These are phyloP conservation scores for Termitomyces sp. DNA, from an alignment of 768 basidiomycete genomes.

Conservation along the genomic window DNA sequence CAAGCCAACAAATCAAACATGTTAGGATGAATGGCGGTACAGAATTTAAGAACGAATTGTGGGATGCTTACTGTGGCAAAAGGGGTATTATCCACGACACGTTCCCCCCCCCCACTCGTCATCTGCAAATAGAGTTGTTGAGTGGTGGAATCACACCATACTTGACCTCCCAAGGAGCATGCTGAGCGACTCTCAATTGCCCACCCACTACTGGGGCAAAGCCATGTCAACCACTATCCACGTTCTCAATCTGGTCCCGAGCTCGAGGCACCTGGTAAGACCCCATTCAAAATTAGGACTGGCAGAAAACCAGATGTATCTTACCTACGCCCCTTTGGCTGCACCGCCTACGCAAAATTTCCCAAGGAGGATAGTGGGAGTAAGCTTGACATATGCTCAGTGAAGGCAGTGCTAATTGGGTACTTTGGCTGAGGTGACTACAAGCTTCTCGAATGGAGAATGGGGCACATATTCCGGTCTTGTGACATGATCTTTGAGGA, in stretches of 20 bases:
- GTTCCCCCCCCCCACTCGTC: background rate
- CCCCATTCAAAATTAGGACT: background rate
- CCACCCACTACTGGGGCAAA: background rate
- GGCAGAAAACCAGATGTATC: background rate
- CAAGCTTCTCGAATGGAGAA: slow-evolving; percentile 4
- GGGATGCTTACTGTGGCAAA: background rate
- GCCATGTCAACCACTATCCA: background rate
- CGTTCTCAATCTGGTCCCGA: background rate
- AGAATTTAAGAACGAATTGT: background rate
- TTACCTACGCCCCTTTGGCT: background rate
- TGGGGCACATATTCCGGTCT: background rate
- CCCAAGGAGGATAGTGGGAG: background rate
- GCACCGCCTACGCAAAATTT: background rate
- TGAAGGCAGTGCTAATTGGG: background rate
- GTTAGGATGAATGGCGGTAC: background rate
- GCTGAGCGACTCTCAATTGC: background rate
- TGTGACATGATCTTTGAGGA: background rate
- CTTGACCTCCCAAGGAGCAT: background rate
- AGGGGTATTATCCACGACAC: background rate
- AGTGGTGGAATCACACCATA: background rate
- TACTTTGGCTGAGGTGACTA: background rate
- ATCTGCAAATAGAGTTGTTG: background rate
- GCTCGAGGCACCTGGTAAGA: background rate
- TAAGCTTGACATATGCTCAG: background rate
- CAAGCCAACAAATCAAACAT: background rate